Percentiles rank a stretch among this genome's conserved stretches.
Evolutionary conservation across 2,329 filamentous ascomycete species (phyloP).

Genomic region (Aureobasidium sp.): DNA sequence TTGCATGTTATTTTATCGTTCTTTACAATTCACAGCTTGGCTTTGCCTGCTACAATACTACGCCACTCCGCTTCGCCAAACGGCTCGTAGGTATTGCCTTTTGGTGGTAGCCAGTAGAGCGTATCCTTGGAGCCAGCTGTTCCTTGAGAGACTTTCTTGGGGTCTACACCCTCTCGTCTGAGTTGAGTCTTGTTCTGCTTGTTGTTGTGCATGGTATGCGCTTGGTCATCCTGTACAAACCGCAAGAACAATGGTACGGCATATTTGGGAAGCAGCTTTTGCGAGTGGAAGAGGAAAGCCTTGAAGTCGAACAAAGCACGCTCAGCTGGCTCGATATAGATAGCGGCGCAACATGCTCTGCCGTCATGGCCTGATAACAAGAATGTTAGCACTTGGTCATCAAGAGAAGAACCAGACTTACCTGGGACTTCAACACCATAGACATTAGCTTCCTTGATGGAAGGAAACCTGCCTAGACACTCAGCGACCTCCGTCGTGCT

Average conservation of each 20-base stretch:
- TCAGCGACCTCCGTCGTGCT: conserved; percentile 42
- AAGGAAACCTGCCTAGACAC: conserved; percentile 38
- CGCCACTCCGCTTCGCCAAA: conserved; percentile 56
- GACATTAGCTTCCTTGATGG: conserved; percentile 41
- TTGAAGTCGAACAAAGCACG: conserved; percentile 50
- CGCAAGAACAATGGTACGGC: conserved; percentile 69
- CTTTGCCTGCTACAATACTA: conserved; percentile 34
- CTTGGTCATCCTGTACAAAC: conserved; percentile 44
- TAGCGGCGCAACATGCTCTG: conserved; percentile 50
- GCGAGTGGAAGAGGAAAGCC: conserved; percentile 51
- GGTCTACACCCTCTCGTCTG: conserved; percentile 59
- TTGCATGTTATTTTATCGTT: neutral
- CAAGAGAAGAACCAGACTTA: neutral
- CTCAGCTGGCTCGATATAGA: conserved; percentile 48
- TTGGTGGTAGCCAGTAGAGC: conserved; percentile 45
- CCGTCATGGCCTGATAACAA: conserved; percentile 31
- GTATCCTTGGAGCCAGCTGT: conserved; percentile 37
- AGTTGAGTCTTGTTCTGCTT: conserved; percentile 73
- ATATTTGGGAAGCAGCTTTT: conserved; percentile 59
- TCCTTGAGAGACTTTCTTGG: conserved; percentile 40
- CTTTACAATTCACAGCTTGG: conserved; percentile 5
- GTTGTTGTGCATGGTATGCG: conserved; percentile 60
- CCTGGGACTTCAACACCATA: conserved; percentile 43
- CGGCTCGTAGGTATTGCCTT: conserved; percentile 47
- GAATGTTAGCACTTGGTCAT: neutral